These are phyloP conservation scores for Aspergillus pseudoterreus DNA, from an alignment of 2,329 filamentous ascomycete genomes.

Conservation along the genomic window DNA sequence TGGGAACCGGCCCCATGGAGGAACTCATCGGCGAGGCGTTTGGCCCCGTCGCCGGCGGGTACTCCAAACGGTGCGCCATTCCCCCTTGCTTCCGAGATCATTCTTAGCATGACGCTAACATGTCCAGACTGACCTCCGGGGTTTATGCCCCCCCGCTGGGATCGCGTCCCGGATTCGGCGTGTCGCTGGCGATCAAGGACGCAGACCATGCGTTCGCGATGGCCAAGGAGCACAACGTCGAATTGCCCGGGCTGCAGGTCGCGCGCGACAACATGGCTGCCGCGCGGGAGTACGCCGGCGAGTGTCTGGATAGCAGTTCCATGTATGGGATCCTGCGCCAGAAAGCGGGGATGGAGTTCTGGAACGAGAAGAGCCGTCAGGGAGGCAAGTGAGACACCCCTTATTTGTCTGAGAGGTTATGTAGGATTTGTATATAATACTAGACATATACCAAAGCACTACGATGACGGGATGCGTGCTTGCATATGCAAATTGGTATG, in stretches of 20 bases:
- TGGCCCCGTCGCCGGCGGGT: slow-evolving; percentile 40
- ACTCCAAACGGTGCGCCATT: slow-evolving; percentile 36
- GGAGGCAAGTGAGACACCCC: slow-evolving; percentile 1
- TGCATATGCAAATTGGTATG: too few species aligned
- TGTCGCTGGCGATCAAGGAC: slow-evolving; percentile 37
- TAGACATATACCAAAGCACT: neutral
- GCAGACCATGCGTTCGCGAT: slow-evolving; percentile 33
- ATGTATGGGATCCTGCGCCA: slow-evolving; percentile 37
- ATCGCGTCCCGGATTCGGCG: slow-evolving; percentile 34
- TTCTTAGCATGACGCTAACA: neutral
- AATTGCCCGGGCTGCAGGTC: slow-evolving; percentile 32
- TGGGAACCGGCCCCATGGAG: slow-evolving; percentile 41
- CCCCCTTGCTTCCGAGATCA: neutral
- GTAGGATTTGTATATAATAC: neutral
- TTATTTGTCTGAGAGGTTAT: neutral
- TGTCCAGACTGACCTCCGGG: slow-evolving; percentile 38
- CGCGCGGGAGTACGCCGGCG: slow-evolving; percentile 33
- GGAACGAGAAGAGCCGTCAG: slow-evolving; percentile 37
- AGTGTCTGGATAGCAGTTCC: slow-evolving; percentile 36
- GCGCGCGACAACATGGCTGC: slow-evolving; percentile 34
- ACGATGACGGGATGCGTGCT: too few species aligned
- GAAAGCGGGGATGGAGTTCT: slow-evolving; percentile 34
- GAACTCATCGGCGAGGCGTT: slow-evolving; percentile 44
- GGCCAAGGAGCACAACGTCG: slow-evolving; percentile 27
- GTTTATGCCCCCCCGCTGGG: slow-evolving; percentile 38